A percentile compares a stretch with the other conserved stretches of the same genome.
Conservation (phyloP, 257 asterid species). For the Echites panduratus region DNA sequence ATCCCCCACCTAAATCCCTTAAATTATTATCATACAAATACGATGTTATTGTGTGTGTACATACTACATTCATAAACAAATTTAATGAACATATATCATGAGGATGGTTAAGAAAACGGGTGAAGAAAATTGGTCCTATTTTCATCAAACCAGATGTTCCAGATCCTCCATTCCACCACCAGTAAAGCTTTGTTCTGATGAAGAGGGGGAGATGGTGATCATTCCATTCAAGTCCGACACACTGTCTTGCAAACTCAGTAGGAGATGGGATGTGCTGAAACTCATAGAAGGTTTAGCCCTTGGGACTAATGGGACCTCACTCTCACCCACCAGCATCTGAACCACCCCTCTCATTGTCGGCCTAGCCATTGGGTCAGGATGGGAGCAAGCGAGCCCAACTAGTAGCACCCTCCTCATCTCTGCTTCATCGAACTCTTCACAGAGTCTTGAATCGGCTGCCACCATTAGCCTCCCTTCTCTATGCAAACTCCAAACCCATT, state of each 20-base stretch:
- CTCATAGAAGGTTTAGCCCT: constrained; percentile 58
- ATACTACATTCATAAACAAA: constrained; percentile 25
- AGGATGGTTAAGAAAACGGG: constrained; percentile 1
- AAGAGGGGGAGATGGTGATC: constrained; percentile 53
- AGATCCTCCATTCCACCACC: constrained; percentile 22
- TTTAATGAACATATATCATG: constrained; percentile 33
- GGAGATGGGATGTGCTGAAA: constrained; percentile 59
- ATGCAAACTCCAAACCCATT: constrained; percentile 81
- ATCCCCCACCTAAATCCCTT: background rate
- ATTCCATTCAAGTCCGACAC: constrained; percentile 71
- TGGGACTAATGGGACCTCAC: constrained; percentile 63
- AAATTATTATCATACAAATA: constrained; percentile 6
- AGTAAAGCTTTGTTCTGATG: constrained; percentile 51
- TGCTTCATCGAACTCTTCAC: constrained; percentile 45
- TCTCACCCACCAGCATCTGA: constrained; percentile 70
- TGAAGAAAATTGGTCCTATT: background rate
- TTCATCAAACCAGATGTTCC: constrained; percentile 16
- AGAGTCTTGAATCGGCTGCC: constrained; percentile 54
- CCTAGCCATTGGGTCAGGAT: constrained; percentile 66
- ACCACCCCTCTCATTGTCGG: constrained; percentile 77
- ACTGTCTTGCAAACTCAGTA: constrained; percentile 64
- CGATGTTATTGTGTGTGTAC: constrained; percentile 15
- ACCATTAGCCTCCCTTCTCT: constrained; percentile 47
- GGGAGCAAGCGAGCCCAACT: constrained; percentile 68
- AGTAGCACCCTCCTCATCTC: constrained; percentile 59